phyloP scores from a whole-genome alignment of 306 rosid species.

The Ziziphus jujuba region DNA sequence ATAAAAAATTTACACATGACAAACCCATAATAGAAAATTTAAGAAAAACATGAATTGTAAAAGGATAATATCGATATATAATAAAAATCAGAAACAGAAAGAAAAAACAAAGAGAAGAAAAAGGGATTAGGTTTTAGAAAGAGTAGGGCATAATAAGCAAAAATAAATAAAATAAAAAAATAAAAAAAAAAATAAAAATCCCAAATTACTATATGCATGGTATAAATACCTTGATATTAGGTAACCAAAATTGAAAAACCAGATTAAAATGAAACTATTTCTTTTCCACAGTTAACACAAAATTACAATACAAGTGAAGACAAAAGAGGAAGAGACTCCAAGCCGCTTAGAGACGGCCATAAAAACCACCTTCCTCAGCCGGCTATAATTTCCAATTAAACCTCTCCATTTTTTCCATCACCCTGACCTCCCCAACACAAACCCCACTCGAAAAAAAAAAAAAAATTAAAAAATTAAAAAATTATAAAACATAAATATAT shows the following conservation, averaged over 20 bases:
- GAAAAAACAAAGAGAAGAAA: background rate
- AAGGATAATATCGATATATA: slow-evolving; percentile 4
- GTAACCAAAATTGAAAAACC: background rate
- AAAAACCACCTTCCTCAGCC: slow-evolving; percentile 26
- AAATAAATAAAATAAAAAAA: too few relatives aligned
- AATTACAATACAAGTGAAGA: slow-evolving; percentile 9
- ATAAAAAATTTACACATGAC: slow-evolving; percentile 8
- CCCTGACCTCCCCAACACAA: too few relatives aligned
- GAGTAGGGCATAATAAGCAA: background rate
- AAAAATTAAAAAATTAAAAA: too few relatives aligned
- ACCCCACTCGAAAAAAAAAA: too few relatives aligned
- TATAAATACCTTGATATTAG: background rate
- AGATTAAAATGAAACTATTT: background rate
- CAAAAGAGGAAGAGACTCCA: slow-evolving; percentile 20
- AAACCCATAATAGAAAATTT: background rate
- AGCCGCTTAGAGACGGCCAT: slow-evolving; percentile 37
- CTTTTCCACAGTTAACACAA: background rate
- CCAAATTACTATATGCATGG: background rate
- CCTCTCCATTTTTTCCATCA: slow-evolving; percentile 2
- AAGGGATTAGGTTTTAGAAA: slow-evolving; percentile 2
- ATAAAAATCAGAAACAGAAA: background rate
- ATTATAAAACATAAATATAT: too few relatives aligned
- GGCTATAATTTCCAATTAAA: slow-evolving; percentile 12
- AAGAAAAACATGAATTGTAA: background rate
- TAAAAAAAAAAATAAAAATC: background rate